Conservation (phyloP, 768 basidiomycete species). For the Pleurotus cornucopiae region DNA sequence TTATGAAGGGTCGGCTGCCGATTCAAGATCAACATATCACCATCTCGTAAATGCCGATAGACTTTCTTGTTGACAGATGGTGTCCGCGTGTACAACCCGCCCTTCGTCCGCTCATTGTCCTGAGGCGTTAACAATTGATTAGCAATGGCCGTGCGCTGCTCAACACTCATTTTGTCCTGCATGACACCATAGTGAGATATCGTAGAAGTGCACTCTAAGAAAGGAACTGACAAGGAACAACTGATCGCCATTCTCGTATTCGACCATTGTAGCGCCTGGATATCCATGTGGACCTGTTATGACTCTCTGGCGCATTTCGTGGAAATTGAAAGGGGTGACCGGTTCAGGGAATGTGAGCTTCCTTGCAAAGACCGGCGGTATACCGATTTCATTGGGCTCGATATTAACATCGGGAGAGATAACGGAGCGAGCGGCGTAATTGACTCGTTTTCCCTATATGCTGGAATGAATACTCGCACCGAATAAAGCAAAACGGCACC, state of each 20-base stretch:
- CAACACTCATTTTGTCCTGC: constrained; percentile 80
- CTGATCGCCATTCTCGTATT: constrained; percentile 90
- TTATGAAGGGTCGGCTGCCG: constrained; percentile 98
- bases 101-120: constrained; percentile 57
- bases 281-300: constrained; percentile 86
- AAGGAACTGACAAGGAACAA: constrained; percentile 64
- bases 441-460: constrained; percentile 93
- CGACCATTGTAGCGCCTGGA: constrained; percentile 92
- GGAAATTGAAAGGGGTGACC: constrained; percentile 87
- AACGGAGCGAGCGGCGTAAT: constrained; percentile 99
- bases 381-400: constrained; percentile 96
- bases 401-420: constrained; percentile 99
- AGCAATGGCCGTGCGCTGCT: constrained; percentile 92
- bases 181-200: constrained; percentile 4
- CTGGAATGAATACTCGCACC: background rate
- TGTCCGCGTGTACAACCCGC: constrained; percentile 72
- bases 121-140: constrained; percentile 92
- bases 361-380: constrained; percentile 95
- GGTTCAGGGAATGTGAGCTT: constrained; percentile 98
- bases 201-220: background rate
- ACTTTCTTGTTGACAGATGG: constrained; percentile 93
- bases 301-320: constrained; percentile 82
- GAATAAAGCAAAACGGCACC: background rate
- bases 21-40: constrained; percentile 93
- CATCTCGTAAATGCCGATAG: constrained; percentile 89